Conservation (phyloP, 2,329 filamentous ascomycete species). For the Penicillium fuscoglaucum region DNA sequence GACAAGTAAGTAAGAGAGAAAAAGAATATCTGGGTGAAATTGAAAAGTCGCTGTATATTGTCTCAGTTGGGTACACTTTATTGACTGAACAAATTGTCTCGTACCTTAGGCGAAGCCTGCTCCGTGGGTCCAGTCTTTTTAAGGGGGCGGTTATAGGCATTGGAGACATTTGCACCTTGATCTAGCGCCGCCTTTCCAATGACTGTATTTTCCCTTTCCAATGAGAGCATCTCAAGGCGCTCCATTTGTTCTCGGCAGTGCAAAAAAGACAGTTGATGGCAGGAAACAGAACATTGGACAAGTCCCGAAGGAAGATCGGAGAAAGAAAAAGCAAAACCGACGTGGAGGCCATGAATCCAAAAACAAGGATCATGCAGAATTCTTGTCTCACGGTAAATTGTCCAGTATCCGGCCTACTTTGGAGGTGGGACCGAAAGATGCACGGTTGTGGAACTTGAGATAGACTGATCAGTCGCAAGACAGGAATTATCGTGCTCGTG, state of each 20-base stretch:
- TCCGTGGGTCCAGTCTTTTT: neutral
- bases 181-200: neutral
- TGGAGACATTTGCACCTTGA: neutral
- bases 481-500: neutral
- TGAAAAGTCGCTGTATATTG: constrained; percentile 11
- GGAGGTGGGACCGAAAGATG: neutral
- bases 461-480: neutral
- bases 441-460: constrained; percentile 2
- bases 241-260: constrained; percentile 1
- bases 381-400: neutral
- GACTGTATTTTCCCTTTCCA: neutral
- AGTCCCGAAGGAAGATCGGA: neutral
- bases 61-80: neutral
- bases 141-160: neutral
- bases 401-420: neutral
- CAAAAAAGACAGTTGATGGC: neutral
- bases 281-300: neutral
- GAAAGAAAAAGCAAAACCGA: constrained; percentile 7
- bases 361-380: constrained; percentile 5
- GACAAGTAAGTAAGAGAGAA: constrained; percentile 16
- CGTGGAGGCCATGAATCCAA: neutral
- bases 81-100: neutral
- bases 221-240: neutral
- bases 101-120: constrained; percentile 5
- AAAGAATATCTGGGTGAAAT: constrained; percentile 16